phyloP scores from a whole-genome alignment of 2,329 filamentous ascomycete genomes.

The Phyllosticta ampelicida region DNA sequence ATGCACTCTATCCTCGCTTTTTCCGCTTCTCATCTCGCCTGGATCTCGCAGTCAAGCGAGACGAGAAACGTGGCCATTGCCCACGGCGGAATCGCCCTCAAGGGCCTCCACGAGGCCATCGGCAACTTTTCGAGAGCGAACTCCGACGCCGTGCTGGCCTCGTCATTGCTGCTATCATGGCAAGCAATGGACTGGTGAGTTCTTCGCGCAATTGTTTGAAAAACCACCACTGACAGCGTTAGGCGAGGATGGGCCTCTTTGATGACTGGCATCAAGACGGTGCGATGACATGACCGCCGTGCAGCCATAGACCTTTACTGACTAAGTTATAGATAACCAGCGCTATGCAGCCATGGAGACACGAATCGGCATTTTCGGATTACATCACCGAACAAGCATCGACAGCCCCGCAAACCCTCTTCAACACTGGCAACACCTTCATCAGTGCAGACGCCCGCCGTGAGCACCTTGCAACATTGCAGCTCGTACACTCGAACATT shows the following conservation, averaged over 20 bases:
- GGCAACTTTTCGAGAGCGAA: slow-evolving; percentile 73
- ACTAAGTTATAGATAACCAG: slow-evolving; percentile 57
- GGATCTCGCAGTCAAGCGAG: slow-evolving; percentile 73
- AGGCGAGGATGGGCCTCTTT: slow-evolving; percentile 90
- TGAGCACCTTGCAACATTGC: slow-evolving; percentile 43
- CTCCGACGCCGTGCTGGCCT: slow-evolving; percentile 82
- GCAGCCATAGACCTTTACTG: slow-evolving; percentile 10
- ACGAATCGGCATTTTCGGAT: slow-evolving; percentile 75
- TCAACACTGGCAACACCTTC: slow-evolving; percentile 58
- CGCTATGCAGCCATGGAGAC: slow-evolving; percentile 84
- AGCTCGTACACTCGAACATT: slow-evolving; percentile 31
- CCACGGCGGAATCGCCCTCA: slow-evolving; percentile 75
- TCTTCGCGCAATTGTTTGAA: neutral
- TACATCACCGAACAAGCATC: slow-evolving; percentile 66
- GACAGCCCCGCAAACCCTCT: slow-evolving; percentile 25
- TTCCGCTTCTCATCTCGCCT: slow-evolving; percentile 89
- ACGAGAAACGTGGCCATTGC: slow-evolving; percentile 84
- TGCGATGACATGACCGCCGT: slow-evolving; percentile 23
- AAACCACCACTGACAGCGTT: slow-evolving; percentile 12
- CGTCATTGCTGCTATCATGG: slow-evolving; percentile 88
- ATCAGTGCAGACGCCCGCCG: slow-evolving; percentile 43
- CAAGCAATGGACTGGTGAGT: slow-evolving; percentile 90
- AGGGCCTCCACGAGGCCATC: slow-evolving; percentile 80
- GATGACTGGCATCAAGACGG: slow-evolving; percentile 82
- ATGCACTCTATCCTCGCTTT: slow-evolving; percentile 90